Evolutionary conservation across 768 basidiomycete species (phyloP), one percentile per base, ranked within the genome.

Genomic region (Gymnopilus dilepis): DNA sequence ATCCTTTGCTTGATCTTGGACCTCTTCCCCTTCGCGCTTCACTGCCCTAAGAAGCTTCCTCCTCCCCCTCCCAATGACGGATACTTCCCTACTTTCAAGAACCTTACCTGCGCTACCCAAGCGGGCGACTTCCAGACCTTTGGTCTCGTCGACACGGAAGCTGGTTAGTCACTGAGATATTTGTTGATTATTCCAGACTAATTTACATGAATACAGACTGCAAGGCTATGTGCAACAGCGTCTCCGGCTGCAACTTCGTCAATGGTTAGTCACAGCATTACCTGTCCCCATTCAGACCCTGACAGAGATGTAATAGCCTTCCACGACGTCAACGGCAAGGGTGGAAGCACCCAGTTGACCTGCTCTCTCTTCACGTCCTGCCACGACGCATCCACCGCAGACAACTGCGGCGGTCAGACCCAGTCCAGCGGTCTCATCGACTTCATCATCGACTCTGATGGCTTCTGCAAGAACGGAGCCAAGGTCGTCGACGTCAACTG

Each of bases 241-340:
- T 81, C 55, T 2, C 28, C 6, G 78, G 76, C 21, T 82, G 81
- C 68, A 69, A 56, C 12, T 82, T 82, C 63, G 73, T 74, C 56
- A 82, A 82, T 67, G 76, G 80, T 82, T 64, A 50, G 78, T 70
- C 34, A 28, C 12, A n/a, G 51, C 22, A 24, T 12, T n/a, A 17
- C 31, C 31, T 37, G 40, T 12, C n/a, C 59, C 7, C 34, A 26
- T 55, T 33, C 17, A 47, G 54, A 24, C 8, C 26, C 5, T 60
- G 6, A 15, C 19, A 22, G 26, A 47, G 26, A 37, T 34, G 50
- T 30, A 34, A 56, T 28, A 81, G 81, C 71, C 34, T 82, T 81
- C 62, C 75, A 80, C 65, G 81, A 82, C 62, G 78, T 80, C 61
- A 78, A 81, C 65, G 81, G 77, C 55, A 81, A 81, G 74, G 75